Evolutionary conservation across 2,329 filamentous ascomycete genomes (phyloP).

Genomic region (Macrophomina phaseolina): DNA sequence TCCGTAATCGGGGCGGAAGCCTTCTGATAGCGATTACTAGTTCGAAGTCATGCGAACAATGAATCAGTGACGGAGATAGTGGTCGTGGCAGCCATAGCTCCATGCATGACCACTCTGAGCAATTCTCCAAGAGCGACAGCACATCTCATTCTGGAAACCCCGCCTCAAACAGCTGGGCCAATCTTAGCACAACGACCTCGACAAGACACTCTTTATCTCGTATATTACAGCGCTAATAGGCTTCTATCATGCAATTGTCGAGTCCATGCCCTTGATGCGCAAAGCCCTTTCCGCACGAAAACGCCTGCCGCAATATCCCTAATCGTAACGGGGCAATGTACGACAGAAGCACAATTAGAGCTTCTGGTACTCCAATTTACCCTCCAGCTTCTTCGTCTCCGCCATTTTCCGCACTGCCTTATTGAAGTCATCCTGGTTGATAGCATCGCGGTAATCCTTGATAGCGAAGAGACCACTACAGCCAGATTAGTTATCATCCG

Average conservation of each 20-base stretch:
- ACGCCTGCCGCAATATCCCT: constrained; percentile 17
- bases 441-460: constrained; percentile 94
- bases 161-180: neutral
- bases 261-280: constrained; percentile 20
- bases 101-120: no score
- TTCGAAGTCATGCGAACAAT: no score
- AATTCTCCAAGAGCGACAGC: no score
- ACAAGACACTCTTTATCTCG: neutral
- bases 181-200: neutral
- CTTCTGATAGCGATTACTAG: no score
- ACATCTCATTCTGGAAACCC: neutral
- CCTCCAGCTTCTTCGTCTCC: constrained; percentile 97
- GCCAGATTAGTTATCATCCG: constrained; percentile 33
- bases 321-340: constrained; percentile 6
- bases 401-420: constrained; percentile 97
- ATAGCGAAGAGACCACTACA: constrained; percentile 90
- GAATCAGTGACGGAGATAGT: no score
- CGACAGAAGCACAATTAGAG: constrained; percentile 60
- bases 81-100: no score
- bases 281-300: constrained; percentile 9
- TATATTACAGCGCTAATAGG: constrained; percentile 18
- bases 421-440: constrained; percentile 99
- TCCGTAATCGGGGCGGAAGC: no score
- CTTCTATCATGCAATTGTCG: constrained; percentile 26
- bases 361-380: constrained; percentile 98